Evolutionary conservation across 2,329 filamentous ascomycete species (phyloP).

Genomic region (Phaeosphaeria sp.): DNA sequence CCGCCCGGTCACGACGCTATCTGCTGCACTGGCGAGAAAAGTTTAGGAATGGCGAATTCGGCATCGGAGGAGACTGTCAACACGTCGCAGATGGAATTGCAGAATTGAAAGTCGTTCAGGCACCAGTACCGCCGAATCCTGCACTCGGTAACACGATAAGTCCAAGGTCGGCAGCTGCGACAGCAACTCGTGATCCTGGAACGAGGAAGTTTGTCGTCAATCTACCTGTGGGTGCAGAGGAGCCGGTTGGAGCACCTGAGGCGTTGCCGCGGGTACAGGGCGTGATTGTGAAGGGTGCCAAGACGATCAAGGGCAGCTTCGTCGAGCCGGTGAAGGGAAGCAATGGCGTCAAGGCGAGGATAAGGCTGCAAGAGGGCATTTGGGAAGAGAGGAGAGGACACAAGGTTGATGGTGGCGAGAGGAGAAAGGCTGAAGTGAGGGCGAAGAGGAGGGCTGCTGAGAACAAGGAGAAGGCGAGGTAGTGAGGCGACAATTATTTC

Average conservation of each 20-base stretch:
- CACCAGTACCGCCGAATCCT: slow-evolving; percentile 50
- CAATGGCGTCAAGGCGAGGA: slow-evolving; percentile 65
- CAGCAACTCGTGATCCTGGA: slow-evolving; percentile 61
- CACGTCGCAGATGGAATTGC: slow-evolving; percentile 69
- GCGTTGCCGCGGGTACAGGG: slow-evolving; percentile 64
- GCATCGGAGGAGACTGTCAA: slow-evolving; percentile 81
- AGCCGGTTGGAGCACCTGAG: slow-evolving; percentile 49
- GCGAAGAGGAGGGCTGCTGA: slow-evolving; percentile 85
- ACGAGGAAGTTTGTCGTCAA: slow-evolving; percentile 68
- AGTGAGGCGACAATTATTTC: slow-evolving; percentile 9
- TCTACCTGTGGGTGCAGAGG: slow-evolving; percentile 54
- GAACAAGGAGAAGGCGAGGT: slow-evolving; percentile 69
- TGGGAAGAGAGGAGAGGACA: slow-evolving; percentile 88
- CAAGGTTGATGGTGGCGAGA: slow-evolving; percentile 97
- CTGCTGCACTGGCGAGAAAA: slow-evolving; percentile 86
- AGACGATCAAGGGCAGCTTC: slow-evolving; percentile 77
- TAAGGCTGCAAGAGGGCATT: slow-evolving; percentile 82
- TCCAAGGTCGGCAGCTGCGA: slow-evolving; percentile 48
- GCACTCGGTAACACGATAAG: slow-evolving; percentile 30
- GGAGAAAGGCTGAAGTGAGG: slow-evolving; percentile 82
- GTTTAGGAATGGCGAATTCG: slow-evolving; percentile 78
- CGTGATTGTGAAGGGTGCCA: slow-evolving; percentile 72
- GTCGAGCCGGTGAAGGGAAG: slow-evolving; percentile 71
- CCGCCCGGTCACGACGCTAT: slow-evolving; percentile 81
- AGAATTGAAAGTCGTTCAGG: slow-evolving; percentile 65